Evolutionary conservation across 495 filamentous ascomycete species (phyloP).

Genomic region (Neurospora africana): DNA sequence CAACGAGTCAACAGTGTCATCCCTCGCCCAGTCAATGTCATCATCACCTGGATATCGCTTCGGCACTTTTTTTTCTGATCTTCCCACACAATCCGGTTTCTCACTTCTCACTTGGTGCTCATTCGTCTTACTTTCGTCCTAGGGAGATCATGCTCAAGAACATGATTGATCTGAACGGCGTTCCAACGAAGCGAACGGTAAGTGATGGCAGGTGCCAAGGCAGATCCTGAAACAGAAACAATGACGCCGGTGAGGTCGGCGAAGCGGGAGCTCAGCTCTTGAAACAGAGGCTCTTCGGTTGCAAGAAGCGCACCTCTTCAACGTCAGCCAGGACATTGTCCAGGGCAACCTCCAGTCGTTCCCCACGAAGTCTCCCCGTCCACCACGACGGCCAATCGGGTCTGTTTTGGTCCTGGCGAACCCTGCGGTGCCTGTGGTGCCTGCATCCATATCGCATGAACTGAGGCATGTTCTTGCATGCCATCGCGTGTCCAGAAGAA

Average conservation of each 20-base stretch:
- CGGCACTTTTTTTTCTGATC: conserved; percentile 4
- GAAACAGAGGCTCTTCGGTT: not conserved
- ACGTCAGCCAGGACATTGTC: not conserved
- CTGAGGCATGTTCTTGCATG: not conserved
- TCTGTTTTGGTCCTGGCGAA: not conserved
- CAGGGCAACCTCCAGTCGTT: not conserved
- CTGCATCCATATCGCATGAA: not conserved
- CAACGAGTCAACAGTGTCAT: not conserved
- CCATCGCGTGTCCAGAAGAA: not conserved
- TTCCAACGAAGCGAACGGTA: not conserved
- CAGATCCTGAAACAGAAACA: conserved; percentile 10
- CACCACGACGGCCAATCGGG: not conserved
- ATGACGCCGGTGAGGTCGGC: not conserved
- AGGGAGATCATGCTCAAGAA: conserved; percentile 1
- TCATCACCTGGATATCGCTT: conserved; percentile 2
- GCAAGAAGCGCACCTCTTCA: not conserved
- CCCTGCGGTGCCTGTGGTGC: not conserved
- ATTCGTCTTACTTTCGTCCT: not conserved
- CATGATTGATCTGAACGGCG: conserved; percentile 1
- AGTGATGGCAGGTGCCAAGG: conserved; percentile 6
- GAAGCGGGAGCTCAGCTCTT: not conserved
- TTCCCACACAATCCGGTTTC: not conserved
- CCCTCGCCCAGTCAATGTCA: not conserved
- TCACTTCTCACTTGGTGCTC: not conserved
- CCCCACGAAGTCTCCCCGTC: not conserved